These are phyloP conservation scores for Capronia coronata DNA, from an alignment of 2,329 filamentous ascomycete genomes.

Conservation along the genomic window DNA sequence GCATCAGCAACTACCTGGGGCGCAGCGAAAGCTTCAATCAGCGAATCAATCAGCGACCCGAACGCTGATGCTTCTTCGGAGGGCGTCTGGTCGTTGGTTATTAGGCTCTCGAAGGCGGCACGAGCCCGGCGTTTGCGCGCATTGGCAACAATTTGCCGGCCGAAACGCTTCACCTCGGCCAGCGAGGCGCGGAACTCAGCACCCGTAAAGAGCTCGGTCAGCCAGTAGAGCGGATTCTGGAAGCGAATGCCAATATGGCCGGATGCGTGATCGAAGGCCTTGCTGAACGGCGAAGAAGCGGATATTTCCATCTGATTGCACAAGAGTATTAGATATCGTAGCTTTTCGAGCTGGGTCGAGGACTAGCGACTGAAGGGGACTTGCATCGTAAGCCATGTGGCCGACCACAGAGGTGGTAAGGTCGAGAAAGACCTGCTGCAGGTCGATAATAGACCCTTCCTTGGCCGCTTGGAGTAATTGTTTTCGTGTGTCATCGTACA, in stretches of 20 bases:
- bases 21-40: conserved; percentile 51
- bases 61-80: conserved; percentile 30
- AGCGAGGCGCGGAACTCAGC: conserved; percentile 46
- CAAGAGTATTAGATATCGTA: background rate
- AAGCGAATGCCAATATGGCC: conserved; percentile 56
- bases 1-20: conserved; percentile 56
- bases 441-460: conserved; percentile 41
- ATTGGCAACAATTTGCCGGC: conserved; percentile 51
- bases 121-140: conserved; percentile 40
- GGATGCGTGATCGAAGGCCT: conserved; percentile 58
- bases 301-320: conserved; percentile 56
- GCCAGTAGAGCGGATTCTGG: conserved; percentile 58
- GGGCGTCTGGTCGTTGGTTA: conserved; percentile 20
- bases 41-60: conserved; percentile 54
- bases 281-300: conserved; percentile 53
- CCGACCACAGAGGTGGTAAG: conserved; percentile 61
- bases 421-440: conserved; percentile 57
- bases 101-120: conserved; percentile 16
- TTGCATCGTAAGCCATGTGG: conserved; percentile 58
- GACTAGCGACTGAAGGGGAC: conserved; percentile 16
- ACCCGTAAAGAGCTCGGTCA: conserved; percentile 53
- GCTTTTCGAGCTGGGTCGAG: background rate
- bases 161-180: conserved; percentile 48
- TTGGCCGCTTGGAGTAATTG: conserved; percentile 34
- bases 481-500: conserved; percentile 43